Evolutionary conservation across 805 yeast genomes (phyloP).

Genomic region (Starmerella geochares): DNA sequence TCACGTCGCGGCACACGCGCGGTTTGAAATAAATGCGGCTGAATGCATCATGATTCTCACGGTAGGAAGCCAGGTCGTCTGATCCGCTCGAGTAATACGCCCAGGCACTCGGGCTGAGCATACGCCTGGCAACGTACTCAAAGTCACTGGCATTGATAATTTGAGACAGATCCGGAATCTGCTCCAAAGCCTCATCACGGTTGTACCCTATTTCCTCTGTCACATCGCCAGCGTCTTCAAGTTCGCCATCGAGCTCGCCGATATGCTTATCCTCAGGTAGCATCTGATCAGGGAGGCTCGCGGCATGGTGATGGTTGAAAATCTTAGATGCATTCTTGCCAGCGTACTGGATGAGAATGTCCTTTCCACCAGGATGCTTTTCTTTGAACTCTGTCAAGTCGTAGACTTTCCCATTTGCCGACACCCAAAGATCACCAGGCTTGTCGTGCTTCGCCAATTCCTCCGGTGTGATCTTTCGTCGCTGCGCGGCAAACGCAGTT

Average conservation of each 20-base stretch:
- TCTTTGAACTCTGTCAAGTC: constrained; percentile 56
- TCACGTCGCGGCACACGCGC: constrained; percentile 69
- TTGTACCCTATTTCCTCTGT: constrained; percentile 37
- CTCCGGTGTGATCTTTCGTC: constrained; percentile 7
- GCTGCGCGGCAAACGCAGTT: constrained; percentile 1
- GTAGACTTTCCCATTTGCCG: constrained; percentile 66
- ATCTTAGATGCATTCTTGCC: constrained; percentile 73
- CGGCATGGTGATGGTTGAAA: constrained; percentile 82
- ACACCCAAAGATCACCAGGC: constrained; percentile 73
- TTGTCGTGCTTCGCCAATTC: constrained; percentile 43
- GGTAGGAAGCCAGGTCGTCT: constrained; percentile 82
- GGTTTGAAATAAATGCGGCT: constrained; percentile 84
- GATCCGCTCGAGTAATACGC: constrained; percentile 86
- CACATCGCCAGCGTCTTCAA: constrained; percentile 23
- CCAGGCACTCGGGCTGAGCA: constrained; percentile 73
- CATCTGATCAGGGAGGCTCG: constrained; percentile 61
- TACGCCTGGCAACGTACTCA: constrained; percentile 72
- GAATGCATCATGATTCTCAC: constrained; percentile 85
- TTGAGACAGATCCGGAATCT: constrained; percentile 55
- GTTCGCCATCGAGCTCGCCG: constrained; percentile 16
- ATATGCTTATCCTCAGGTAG: constrained; percentile 44
- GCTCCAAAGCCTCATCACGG: constrained; percentile 36
- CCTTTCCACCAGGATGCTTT: constrained; percentile 54
- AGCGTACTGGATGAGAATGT: constrained; percentile 43
- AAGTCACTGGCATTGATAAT: constrained; percentile 74